Base-by-base conservation (phyloP, 805 yeast genomes). In the Maudiozyma barnettii region DNA sequence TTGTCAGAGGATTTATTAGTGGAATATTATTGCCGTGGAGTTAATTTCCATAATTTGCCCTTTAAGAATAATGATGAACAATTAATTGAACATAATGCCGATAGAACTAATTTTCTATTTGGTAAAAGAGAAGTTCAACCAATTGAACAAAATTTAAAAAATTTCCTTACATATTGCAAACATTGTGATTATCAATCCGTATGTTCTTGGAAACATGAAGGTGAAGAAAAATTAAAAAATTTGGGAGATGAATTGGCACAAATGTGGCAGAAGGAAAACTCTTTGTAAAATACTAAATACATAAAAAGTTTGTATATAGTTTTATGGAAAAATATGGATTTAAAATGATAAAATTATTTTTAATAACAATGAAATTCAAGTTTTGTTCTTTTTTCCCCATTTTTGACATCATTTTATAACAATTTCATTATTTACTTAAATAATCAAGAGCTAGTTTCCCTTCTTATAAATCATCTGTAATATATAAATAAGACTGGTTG, bases 41-140 rank as follows among this genome's bases (percentile, higher is more conserved):
- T 51, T 19, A 68, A 73, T 4, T 76, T 81, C 53, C 63, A 69
- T 22, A 70, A 70, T 18, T 57, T 69, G 0, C 42, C 57, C 8
- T 75, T 75, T 46, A 48, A 60, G 3, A 79, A 70, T 54, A 66
- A 72, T 43, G 54, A 58, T 5, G 44, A 51, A 0, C 55, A 51
- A 12, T 55, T 77, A 2, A 50, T 63, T 1, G 33, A 52, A 2
- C 59, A 66, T 7, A 58, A 75, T 2, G 41, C 51, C 0, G 52
- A 59, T 10, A 68, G 79, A 2, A 53, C 75, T 45, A 56, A 57
- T 21, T 75, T 79, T 51, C 83, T 89, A 89, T 67, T 69, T 54
- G 89, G 89, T 0, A 54, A 62, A 30, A 63, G 84, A 41, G 60
- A 58, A 3, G 84, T 86, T 1, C 56, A 54, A 29, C 73, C 72